Conservation (phyloP, 1,139 yeast species). For the Pichia inconspicua region DNA sequence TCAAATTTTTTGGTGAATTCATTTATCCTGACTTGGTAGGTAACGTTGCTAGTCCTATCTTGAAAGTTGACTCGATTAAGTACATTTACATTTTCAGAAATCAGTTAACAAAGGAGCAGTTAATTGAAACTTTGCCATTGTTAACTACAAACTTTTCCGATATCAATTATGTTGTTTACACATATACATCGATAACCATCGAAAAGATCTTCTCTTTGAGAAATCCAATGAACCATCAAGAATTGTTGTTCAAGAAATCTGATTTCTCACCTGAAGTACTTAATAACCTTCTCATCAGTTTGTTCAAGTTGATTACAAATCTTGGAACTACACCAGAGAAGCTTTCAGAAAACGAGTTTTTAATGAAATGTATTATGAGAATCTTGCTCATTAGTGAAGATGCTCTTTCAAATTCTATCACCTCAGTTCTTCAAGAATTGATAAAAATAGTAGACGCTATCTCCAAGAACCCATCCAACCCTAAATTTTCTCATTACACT, state of each 20-base stretch:
- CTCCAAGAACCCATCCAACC: constrained; percentile 88
- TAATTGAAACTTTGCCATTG: constrained; percentile 73
- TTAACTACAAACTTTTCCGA: constrained; percentile 59
- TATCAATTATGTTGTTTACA: constrained; percentile 75
- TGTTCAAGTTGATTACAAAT: constrained; percentile 58
- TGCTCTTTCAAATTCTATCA: constrained; percentile 36
- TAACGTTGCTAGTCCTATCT: constrained; percentile 52
- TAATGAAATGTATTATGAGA: constrained; percentile 85
- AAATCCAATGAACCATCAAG: constrained; percentile 35
- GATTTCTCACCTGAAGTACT: constrained; percentile 57
- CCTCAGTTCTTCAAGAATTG: constrained; percentile 55
- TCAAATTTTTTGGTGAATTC: constrained; percentile 71
- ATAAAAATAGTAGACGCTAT: constrained; percentile 62
- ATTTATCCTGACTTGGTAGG: constrained; percentile 73
- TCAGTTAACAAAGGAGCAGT: constrained; percentile 81
- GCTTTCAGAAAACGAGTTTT: constrained; percentile 88
- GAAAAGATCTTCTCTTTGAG: constrained; percentile 82
- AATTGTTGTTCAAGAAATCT: constrained; percentile 55
- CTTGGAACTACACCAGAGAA: constrained; percentile 72
- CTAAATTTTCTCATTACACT: constrained; percentile 81
- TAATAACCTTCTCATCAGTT: constrained; percentile 48
- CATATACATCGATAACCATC: constrained; percentile 88
- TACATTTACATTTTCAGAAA: constrained; percentile 86
- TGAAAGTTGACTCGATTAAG: constrained; percentile 88
- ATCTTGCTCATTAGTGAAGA: constrained; percentile 72